These are phyloP conservation scores for Pistacia integerrima DNA, from an alignment of 345 rosid species.

Conservation along the genomic window DNA sequence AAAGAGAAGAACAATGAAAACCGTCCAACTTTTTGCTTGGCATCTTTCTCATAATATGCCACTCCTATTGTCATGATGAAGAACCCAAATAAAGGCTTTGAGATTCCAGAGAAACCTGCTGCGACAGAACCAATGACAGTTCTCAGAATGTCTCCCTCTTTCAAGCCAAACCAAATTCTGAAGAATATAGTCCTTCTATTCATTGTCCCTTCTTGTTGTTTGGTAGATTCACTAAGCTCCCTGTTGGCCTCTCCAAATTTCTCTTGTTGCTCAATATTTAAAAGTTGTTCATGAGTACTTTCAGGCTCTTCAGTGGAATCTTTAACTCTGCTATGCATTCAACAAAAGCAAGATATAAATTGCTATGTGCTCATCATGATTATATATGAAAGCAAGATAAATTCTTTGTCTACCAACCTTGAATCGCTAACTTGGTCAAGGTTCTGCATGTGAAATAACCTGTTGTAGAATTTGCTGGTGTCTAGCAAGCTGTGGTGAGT, in stretches of 20 bases:
- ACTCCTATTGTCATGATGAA: slow-evolving; percentile 61
- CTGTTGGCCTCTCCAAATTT: slow-evolving; percentile 7
- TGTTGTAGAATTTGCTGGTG: slow-evolving; percentile 43
- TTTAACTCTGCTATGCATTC: slow-evolving; percentile 25
- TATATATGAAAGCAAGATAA: not conserved
- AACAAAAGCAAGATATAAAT: slow-evolving; percentile 11
- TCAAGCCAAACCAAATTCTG: slow-evolving; percentile 60
- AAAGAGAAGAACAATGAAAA: slow-evolving; percentile 48
- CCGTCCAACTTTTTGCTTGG: slow-evolving; percentile 42
- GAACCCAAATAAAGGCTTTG: slow-evolving; percentile 66
- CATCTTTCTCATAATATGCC: slow-evolving; percentile 41
- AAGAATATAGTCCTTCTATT: slow-evolving; percentile 37
- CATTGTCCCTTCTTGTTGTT: slow-evolving; percentile 21
- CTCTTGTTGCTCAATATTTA: slow-evolving; percentile 19
- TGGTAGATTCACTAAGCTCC: slow-evolving; percentile 14
- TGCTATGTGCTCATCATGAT: not conserved
- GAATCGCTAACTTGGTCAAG: slow-evolving; percentile 26
- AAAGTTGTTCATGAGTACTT: slow-evolving; percentile 16
- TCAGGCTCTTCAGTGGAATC: slow-evolving; percentile 20
- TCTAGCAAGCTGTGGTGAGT: slow-evolving; percentile 54
- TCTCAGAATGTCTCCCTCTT: slow-evolving; percentile 40
- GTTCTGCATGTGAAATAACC: slow-evolving; percentile 49
- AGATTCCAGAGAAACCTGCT: slow-evolving; percentile 68
- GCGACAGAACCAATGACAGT: slow-evolving; percentile 48
- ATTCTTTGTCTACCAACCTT: slow-evolving; percentile 38